These are phyloP conservation scores for Ruellia speciosa DNA, from an alignment of 305 asterid genomes.

Conservation along the genomic window DNA sequence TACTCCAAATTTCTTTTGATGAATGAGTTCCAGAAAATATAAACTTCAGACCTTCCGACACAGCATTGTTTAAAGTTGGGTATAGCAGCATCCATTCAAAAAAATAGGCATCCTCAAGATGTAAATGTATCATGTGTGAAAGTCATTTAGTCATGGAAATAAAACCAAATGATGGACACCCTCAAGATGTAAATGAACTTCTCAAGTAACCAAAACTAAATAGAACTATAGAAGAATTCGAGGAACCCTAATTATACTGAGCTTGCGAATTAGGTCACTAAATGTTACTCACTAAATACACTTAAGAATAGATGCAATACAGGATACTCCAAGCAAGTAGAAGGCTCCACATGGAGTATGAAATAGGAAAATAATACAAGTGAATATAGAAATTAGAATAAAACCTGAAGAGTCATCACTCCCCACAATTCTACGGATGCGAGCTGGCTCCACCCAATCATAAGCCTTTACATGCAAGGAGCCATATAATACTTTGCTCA, in stretches of 20 bases:
- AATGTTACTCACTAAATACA: too few species aligned
- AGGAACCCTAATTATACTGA: too few species aligned
- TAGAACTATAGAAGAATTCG: neutral
- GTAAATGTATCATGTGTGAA: neutral
- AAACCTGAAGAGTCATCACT: slow-evolving; percentile 55
- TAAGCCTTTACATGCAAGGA: slow-evolving; percentile 92
- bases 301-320: too few species aligned
- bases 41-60: neutral
- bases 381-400: neutral
- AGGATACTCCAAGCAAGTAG: neutral
- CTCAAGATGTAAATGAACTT: neutral
- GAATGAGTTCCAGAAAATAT: too few species aligned
- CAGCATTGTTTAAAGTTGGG: too few species aligned
- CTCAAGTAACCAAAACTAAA: neutral
- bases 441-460: slow-evolving; percentile 94
- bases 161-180: neutral
- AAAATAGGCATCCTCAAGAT: neutral
- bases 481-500: slow-evolving; percentile 91
- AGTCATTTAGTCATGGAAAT: neutral
- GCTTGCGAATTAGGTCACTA: too few species aligned
- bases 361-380: neutral
- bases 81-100: neutral
- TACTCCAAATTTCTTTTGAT: too few species aligned
- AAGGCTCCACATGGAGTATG: neutral
- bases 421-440: slow-evolving; percentile 40